Conservation (phyloP, 2,329 filamentous ascomycete species). For the Basipetospora chlamydospora region DNA sequence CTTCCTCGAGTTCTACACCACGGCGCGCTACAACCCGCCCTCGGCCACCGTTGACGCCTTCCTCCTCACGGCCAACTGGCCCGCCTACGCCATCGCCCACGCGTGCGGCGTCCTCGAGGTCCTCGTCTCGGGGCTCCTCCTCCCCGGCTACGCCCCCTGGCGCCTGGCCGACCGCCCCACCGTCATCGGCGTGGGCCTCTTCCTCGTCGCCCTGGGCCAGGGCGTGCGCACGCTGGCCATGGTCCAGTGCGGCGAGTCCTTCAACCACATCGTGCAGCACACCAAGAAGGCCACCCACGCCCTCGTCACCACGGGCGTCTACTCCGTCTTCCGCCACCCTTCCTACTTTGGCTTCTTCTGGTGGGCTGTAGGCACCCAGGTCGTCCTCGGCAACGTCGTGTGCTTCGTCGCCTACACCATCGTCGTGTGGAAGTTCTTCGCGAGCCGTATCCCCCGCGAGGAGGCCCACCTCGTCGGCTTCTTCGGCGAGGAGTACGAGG, state of each 20-base stretch:
- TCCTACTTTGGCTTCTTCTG: conserved; percentile 98
- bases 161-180: conserved; percentile 13
- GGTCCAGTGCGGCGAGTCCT: conserved; percentile 75
- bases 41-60: conserved; percentile 62
- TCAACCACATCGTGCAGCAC: conserved; percentile 77
- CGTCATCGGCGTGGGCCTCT: conserved; percentile 38
- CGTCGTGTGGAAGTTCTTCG: conserved; percentile 81
- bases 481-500: conserved; percentile 68
- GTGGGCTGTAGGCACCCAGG: conserved; percentile 91
- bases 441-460: conserved; percentile 57
- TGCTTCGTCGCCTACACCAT: conserved; percentile 60
- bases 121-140: conserved; percentile 41
- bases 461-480: conserved; percentile 66
- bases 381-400: conserved; percentile 72
- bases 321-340: conserved; percentile 64
- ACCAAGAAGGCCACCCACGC: conserved; percentile 53
- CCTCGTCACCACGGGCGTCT: conserved; percentile 75
- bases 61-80: conserved; percentile 72
- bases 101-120: conserved; percentile 60
- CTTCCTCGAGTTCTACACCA: conserved; percentile 92
- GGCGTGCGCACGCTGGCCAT: conserved; percentile 67
- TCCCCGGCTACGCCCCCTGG: conserved; percentile 28
- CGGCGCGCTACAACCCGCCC: conserved; percentile 67
- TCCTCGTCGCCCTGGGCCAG: conserved; percentile 57
- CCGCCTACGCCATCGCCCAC: conserved; percentile 73